Base-by-base conservation (phyloP, 2,329 filamentous ascomycete genomes). In the Ceratocystis lukuohia region DNA sequence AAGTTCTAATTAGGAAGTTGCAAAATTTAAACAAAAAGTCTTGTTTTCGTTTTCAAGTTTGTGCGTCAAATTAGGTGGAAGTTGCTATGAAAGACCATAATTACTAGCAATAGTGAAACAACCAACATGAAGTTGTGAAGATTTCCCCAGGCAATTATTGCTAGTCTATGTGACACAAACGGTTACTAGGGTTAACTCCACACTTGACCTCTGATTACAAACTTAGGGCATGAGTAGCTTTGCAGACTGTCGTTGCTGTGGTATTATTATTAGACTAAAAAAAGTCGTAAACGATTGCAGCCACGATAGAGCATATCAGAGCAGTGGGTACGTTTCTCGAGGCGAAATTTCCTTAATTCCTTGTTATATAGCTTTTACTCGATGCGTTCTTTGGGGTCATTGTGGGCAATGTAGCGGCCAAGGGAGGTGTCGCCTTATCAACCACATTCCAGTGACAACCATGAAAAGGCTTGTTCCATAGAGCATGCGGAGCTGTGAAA, bases 371-470 rank as follows among this genome's bases (percentile, higher is more conserved):
- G 37, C 10, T 30, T 17, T 30, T 8, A 30, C 22, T 30, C 28
- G 25, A 25, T n/a, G 15, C 22, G 53, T 15, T 25, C 53, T 30
- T 30, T 2, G 56, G 20, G 28, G 6, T n/a, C 56, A 12, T 8
- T 53, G 7, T 12, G 5, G 48, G 8, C 10, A 53, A 15, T 59
- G 56, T 8, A 37, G 25, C 28, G 44, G n/a, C 22, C 20, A 45
- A 66, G 65, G 65, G 65, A 62, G 20, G 10, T 3, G 37, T 66
- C 30, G 7, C 45, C 46, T 17, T 28, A 33, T 56, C 57, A n/a
- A 62, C 65, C 8, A 28, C 65, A 66, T 66, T 61, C 65, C 65
- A 66, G 46, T 59, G 56, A 15, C 53, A 53, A n/a, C 22, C 37
- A 12, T 25, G 48, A 15, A 8, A 22, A 50, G 10, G 46, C 46